Evolutionary conservation across 805 yeast genomes (phyloP), one percentile per base, ranked within the genome.

Genomic region (Spathaspora arborariae): DNA sequence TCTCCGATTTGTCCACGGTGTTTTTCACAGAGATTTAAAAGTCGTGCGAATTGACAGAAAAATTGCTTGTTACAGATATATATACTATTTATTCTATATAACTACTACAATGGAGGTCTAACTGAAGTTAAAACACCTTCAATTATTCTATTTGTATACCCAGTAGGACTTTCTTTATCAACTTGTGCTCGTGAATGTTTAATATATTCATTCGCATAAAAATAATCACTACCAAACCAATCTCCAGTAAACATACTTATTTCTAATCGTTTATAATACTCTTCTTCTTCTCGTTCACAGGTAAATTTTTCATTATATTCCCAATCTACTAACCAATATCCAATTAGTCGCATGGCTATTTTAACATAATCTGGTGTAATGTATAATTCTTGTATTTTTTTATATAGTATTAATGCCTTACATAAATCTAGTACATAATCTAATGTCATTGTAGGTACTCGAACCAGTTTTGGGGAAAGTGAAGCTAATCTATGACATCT

Each of bases 241-340:
- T 68, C 75, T 2, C 74, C 77, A 1, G 70, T 62, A 11, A 72
- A 56, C 52, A 69, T 64, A 41, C 57, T 58, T 15, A 70, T 56
- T 39, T 66, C 65, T 8, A 62, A 35, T 21, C 58, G 47, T 19
- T 59, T 56, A 20, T 51, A 51, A 34, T 47, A 45, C n/a, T 56
- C 59, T 15, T 45, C 36, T 2, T 45, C 38, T 21, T 40, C 41
- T 9, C 39, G 33, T 5, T 36, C 45, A 39, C 19, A 48, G 41
- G 13, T 35, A 41, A 56, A 64, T 6, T 49, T 34, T 10, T 41
- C 20, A 46, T 63, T 61, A 22, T 59, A 53, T 46, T 70, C 71
- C 76, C 76, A 72, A 51, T 68, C 70, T 9, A 72, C 70, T 15
- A 70, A 55, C 77, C 77, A 72, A 58, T 70, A 71, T 20, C 67